phyloP scores from a whole-genome alignment of 306 rosid species.

The Vicia villosa region DNA sequence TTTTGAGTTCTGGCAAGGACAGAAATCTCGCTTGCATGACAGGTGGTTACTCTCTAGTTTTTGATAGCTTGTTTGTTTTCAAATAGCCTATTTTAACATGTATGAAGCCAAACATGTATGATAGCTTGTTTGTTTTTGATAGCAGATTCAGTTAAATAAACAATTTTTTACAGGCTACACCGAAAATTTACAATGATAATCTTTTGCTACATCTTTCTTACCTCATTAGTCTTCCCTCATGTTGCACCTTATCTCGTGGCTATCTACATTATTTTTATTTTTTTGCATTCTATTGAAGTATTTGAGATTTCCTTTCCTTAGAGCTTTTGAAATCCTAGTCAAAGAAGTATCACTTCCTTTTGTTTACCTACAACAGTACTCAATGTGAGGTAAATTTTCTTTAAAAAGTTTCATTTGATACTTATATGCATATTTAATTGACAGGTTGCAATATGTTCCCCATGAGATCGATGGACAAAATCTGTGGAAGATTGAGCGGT shows the following conservation, averaged over 20 bases:
- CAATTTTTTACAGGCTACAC: neutral
- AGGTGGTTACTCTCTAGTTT: conserved; percentile 81
- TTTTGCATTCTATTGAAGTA: neutral
- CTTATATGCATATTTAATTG: conserved; percentile 35
- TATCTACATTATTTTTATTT: neutral
- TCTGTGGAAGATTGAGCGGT: conserved; percentile 80
- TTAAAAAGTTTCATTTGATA: conserved; percentile 27
- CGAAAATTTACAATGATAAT: neutral
- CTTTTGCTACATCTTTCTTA: neutral
- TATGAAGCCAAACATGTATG: conserved; percentile 10
- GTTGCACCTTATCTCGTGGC: neutral
- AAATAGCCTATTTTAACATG: conserved; percentile 29
- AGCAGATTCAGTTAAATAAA: neutral
- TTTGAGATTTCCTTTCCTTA: conserved; percentile 6
- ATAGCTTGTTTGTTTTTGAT: no score
- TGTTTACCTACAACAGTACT: conserved; percentile 7
- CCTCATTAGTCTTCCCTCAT: neutral
- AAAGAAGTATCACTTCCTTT: neutral
- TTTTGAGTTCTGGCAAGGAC: conserved; percentile 99
- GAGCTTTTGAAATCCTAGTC: conserved; percentile 18
- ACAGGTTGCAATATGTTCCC: conserved; percentile 83
- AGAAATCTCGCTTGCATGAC: conserved; percentile 94
- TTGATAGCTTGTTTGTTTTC: conserved; percentile 49
- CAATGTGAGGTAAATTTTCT: conserved; percentile 5
- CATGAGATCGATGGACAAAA: conserved; percentile 62